These are phyloP conservation scores for Venustampulla echinocandica DNA, from an alignment of 495 filamentous ascomycete species.

Conservation along the genomic window DNA sequence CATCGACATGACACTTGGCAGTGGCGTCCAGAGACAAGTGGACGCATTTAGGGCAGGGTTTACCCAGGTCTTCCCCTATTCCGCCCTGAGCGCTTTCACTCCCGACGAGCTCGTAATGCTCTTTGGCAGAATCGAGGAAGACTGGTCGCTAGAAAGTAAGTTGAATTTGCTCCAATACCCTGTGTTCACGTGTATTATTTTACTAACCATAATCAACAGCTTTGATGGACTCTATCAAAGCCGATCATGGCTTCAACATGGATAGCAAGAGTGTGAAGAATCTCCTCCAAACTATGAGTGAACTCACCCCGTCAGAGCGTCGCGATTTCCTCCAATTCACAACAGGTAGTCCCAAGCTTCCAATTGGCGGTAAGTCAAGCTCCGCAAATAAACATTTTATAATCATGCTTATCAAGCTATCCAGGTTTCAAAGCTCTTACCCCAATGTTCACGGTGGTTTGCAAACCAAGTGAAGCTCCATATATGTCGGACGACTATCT, in stretches of 20 bases:
- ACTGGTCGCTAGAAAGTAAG: slow-evolving; percentile 97
- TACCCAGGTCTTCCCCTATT: slow-evolving; percentile 93
- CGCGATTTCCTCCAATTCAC: slow-evolving; percentile 98
- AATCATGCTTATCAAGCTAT: slow-evolving; percentile 11
- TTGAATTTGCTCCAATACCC: too few relatives aligned
- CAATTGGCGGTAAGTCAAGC: slow-evolving; percentile 76
- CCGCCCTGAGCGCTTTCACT: slow-evolving; percentile 87
- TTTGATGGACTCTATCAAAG: slow-evolving; percentile 96
- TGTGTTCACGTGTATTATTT: too few relatives aligned
- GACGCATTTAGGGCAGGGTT: slow-evolving; percentile 89
- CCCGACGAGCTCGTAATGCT: slow-evolving; percentile 94
- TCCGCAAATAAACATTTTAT: background rate
- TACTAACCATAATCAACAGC: slow-evolving; percentile 39
- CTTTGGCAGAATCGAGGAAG: slow-evolving; percentile 89
- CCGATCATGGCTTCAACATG: slow-evolving; percentile 99
- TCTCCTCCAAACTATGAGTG: slow-evolving; percentile 90
- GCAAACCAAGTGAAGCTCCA: slow-evolving; percentile 91
- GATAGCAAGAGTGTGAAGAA: slow-evolving; percentile 96
- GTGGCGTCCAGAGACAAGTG: slow-evolving; percentile 78
- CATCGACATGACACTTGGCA: slow-evolving; percentile 82
- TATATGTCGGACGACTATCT: slow-evolving; percentile 95
- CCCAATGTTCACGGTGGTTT: slow-evolving; percentile 97
- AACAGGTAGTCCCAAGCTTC: slow-evolving; percentile 95
- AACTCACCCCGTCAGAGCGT: slow-evolving; percentile 62
- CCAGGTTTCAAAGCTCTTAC: slow-evolving; percentile 93